These are phyloP conservation scores for Peronospora tabacina DNA, from an alignment of 352 stramenopile species.

Conservation along the genomic window DNA sequence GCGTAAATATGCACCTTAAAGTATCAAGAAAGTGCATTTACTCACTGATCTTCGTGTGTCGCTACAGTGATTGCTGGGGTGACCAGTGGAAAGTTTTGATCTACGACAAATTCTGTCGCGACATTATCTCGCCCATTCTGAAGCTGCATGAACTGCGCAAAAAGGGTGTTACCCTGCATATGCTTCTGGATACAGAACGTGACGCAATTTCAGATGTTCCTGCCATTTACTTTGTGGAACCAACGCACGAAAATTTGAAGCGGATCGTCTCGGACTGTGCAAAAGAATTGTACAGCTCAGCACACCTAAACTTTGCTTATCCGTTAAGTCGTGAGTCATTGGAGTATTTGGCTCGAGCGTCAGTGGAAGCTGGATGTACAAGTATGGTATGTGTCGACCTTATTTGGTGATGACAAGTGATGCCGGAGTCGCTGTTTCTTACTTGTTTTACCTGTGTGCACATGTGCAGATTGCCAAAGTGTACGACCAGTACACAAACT, in stretches of 20 bases:
- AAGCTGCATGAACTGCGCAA: slow-evolving; percentile 94
- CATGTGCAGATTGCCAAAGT: slow-evolving; percentile 85
- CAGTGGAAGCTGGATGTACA: slow-evolving; percentile 67
- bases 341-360: slow-evolving; percentile 77
- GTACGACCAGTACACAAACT: slow-evolving; percentile 97
- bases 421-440: background rate
- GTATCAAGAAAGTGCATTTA: background rate
- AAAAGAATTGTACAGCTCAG: slow-evolving; percentile 89
- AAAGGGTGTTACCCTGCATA: slow-evolving; percentile 95
- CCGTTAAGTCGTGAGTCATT: slow-evolving; percentile 83
- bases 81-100: slow-evolving; percentile 95
- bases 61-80: slow-evolving; percentile 57
- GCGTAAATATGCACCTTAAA: slow-evolving; percentile 7
- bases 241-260: slow-evolving; percentile 91
- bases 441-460: slow-evolving; percentile 3
- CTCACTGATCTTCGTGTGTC: background rate
- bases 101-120: slow-evolving; percentile 93
- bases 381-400: slow-evolving; percentile 45
- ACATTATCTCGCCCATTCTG: slow-evolving; percentile 97
- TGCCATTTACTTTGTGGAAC: slow-evolving; percentile 95
- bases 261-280: slow-evolving; percentile 91
- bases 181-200: slow-evolving; percentile 91
- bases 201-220: slow-evolving; percentile 95
- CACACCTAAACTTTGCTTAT: slow-evolving; percentile 93
- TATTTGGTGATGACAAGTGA: background rate